Evolutionary conservation across 2,329 filamentous ascomycete genomes (phyloP).

Genomic region (Penicillium janthinellum): DNA sequence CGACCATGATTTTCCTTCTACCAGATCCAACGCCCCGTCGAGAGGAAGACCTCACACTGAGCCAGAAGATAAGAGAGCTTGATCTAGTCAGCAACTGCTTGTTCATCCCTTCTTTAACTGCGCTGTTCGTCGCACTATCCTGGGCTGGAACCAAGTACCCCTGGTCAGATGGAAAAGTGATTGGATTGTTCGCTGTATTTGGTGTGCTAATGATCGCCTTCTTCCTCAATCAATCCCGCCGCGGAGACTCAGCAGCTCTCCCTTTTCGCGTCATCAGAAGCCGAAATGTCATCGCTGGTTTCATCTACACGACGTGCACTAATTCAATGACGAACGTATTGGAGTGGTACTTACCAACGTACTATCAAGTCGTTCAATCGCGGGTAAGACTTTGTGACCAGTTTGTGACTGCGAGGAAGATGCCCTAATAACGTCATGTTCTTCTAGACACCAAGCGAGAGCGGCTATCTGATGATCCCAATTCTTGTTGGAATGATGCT

Average conservation of each 20-base stretch:
- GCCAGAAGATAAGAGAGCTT: slow-evolving; percentile 32
- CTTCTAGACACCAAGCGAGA: slow-evolving; percentile 19
- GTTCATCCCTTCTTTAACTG: slow-evolving; percentile 35
- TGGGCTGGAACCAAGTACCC: slow-evolving; percentile 42
- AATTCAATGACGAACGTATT: slow-evolving; percentile 28
- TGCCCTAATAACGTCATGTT: too few species aligned
- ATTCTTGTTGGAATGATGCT: slow-evolving; percentile 28
- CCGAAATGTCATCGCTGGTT: slow-evolving; percentile 31
- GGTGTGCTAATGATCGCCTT: slow-evolving; percentile 37
- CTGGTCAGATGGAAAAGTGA: slow-evolving; percentile 37
- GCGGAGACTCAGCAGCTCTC: slow-evolving; percentile 35
- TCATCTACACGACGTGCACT: slow-evolving; percentile 26
- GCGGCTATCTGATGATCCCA: slow-evolving; percentile 33
- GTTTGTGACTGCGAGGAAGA: too few species aligned
- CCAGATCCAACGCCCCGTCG: slow-evolving; percentile 18
- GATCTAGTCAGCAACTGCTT: slow-evolving; percentile 37
- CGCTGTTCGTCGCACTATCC: slow-evolving; percentile 32
- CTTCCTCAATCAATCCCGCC: slow-evolving; percentile 31
- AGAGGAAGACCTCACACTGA: slow-evolving; percentile 15
- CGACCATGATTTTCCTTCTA: slow-evolving; percentile 6
- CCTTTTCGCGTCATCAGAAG: slow-evolving; percentile 36
- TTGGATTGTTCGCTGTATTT: slow-evolving; percentile 37
- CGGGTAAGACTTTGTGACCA: background rate
- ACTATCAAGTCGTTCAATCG: slow-evolving; percentile 35
- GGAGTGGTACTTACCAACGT: slow-evolving; percentile 37